phyloP scores from a whole-genome alignment of 495 filamentous ascomycete species.

The Podospora tetraspora region DNA sequence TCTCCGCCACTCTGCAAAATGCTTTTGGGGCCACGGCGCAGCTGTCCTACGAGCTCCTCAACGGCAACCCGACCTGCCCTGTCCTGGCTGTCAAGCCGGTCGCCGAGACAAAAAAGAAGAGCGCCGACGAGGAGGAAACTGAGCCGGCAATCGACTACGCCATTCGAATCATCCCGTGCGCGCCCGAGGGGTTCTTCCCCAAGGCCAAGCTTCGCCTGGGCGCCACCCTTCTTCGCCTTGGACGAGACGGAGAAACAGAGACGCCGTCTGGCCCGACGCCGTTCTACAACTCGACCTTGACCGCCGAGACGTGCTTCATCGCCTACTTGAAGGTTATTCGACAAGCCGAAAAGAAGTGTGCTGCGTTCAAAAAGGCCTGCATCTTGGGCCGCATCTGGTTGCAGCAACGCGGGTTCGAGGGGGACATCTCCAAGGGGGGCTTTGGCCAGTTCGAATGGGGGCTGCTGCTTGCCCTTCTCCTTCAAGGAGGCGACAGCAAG shows the following conservation, averaged over 20 bases:
- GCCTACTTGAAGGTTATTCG: slow-evolving; percentile 70
- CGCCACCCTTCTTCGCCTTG: slow-evolving; percentile 64
- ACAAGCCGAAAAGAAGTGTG: slow-evolving; percentile 56
- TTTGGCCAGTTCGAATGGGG: slow-evolving; percentile 95
- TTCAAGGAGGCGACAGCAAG: slow-evolving; percentile 66
- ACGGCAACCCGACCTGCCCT: slow-evolving; percentile 75
- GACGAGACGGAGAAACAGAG: slow-evolving; percentile 34
- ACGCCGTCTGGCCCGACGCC: slow-evolving; percentile 54
- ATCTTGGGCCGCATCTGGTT: slow-evolving; percentile 84
- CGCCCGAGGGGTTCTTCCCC: slow-evolving; percentile 61
- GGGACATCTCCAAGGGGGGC: slow-evolving; percentile 64
- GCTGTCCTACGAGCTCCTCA: slow-evolving; percentile 59
- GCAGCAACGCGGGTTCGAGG: slow-evolving; percentile 73
- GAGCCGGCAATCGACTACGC: slow-evolving; percentile 41
- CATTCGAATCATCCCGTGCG: slow-evolving; percentile 74
- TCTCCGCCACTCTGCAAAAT: slow-evolving; percentile 63
- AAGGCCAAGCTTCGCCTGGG: slow-evolving; percentile 59
- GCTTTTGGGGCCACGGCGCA: slow-evolving; percentile 47
- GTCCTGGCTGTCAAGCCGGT: slow-evolving; percentile 51
- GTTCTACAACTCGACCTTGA: slow-evolving; percentile 82
- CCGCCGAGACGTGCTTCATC: slow-evolving; percentile 67
- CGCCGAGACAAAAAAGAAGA: slow-evolving; percentile 12
- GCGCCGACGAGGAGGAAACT: slow-evolving; percentile 14
- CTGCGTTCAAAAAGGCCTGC: slow-evolving; percentile 74
- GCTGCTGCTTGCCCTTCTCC: slow-evolving; percentile 66